Evolutionary conservation across 768 basidiomycete species (phyloP).

Genomic region (Trametes cingulata): DNA sequence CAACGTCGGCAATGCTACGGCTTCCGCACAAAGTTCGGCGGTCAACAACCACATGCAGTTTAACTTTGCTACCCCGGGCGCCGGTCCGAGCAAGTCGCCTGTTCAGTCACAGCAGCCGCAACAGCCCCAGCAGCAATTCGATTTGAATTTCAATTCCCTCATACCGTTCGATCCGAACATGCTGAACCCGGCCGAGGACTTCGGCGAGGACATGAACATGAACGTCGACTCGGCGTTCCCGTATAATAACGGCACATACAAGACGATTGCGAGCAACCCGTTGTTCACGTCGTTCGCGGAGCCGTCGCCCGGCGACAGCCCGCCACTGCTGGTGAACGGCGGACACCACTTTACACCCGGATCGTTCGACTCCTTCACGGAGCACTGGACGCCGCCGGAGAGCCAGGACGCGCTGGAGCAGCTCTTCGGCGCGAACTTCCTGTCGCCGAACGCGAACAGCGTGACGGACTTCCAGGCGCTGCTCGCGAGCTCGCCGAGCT

Average conservation of each 20-base stretch:
- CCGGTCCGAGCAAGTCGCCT: constrained; percentile 26
- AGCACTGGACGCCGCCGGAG: constrained; percentile 31
- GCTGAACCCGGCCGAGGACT: constrained; percentile 65
- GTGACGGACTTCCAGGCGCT: constrained; percentile 37
- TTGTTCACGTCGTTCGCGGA: constrained; percentile 81
- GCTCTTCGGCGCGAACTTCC: constrained; percentile 44
- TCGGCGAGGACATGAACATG: constrained; percentile 59
- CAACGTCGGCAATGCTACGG: constrained; percentile 25
- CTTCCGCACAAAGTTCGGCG: constrained; percentile 13
- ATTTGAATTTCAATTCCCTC: constrained; percentile 54
- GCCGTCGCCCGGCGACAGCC: constrained; percentile 31
- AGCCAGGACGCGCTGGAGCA: constrained; percentile 43
- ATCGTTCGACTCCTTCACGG: constrained; percentile 24
- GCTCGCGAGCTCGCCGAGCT: constrained; percentile 36
- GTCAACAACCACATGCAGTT: constrained; percentile 19
- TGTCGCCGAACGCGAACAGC: constrained; percentile 30
- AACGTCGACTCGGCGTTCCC: constrained; percentile 50
- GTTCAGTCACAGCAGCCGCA: constrained; percentile 17
- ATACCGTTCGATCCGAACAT: constrained; percentile 71
- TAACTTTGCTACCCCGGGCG: constrained; percentile 32
- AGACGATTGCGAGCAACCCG: constrained; percentile 82
- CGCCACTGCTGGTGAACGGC: constrained; percentile 19
- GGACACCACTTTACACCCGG: constrained; percentile 13
- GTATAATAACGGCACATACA: constrained; percentile 62
- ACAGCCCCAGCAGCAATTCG: constrained; percentile 12